phyloP scores from a whole-genome alignment of 108 stramenopile genomes.

The Fistulifera pelliculosa region DNA sequence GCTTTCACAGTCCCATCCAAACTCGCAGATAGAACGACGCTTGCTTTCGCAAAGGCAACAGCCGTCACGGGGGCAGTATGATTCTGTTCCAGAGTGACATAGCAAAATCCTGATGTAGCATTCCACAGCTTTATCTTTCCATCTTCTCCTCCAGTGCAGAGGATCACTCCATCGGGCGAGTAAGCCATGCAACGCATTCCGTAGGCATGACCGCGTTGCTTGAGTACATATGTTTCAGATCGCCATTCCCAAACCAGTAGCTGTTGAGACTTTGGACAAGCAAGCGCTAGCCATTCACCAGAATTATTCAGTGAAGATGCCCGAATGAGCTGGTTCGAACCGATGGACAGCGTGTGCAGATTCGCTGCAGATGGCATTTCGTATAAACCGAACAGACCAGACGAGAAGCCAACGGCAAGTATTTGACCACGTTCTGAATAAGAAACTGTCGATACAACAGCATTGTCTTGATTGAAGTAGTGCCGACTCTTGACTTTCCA shows the following conservation, averaged over 20 bases:
- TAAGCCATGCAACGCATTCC: constrained; percentile 91
- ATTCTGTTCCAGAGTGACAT: constrained; percentile 87
- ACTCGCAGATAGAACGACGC: constrained; percentile 86
- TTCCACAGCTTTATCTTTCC: constrained; percentile 98
- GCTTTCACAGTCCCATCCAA: constrained; percentile 97
- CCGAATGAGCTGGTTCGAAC: constrained; percentile 56
- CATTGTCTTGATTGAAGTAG: constrained; percentile 75
- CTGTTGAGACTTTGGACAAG: constrained; percentile 87
- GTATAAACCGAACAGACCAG: constrained; percentile 94
- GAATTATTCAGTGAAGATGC: constrained; percentile 76
- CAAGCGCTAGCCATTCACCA: constrained; percentile 97
- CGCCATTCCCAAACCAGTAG: constrained; percentile 98
- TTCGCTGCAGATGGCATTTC: constrained; percentile 85
- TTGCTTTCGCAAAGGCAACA: constrained; percentile 79
- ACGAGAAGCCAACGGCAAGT: constrained; percentile 85
- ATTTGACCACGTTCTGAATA: constrained; percentile 53
- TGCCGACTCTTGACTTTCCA: constrained; percentile 66
- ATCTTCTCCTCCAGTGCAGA: constrained; percentile 98
- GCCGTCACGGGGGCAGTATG: constrained; percentile 94
- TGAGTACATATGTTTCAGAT: constrained; percentile 96
- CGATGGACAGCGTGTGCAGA: constrained; percentile 84
- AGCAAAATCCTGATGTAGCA: constrained; percentile 93
- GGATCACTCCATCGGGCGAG: constrained; percentile 86
- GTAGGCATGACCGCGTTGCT: constrained; percentile 97
- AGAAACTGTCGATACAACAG: constrained; percentile 43